Evolutionary conservation across 352 stramenopile species (phyloP).

Genomic region (Phytopythium mirpurense): DNA sequence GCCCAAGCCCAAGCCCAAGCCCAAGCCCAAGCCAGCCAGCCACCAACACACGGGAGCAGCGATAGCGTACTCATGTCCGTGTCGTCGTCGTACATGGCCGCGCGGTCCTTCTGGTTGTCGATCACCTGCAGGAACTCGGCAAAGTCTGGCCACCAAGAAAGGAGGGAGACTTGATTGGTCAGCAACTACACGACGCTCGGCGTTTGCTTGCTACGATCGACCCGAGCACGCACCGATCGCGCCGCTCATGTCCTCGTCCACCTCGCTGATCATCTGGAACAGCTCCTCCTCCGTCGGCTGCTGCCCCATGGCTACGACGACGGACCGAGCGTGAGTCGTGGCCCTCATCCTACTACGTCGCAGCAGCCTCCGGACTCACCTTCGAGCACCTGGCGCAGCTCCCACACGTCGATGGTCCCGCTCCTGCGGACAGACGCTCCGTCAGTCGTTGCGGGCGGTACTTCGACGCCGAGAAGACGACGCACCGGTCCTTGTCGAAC

Average conservation of each 20-base stretch:
- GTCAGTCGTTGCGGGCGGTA: too few relatives aligned
- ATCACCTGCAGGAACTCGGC: conserved; percentile 98
- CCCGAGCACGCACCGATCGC: conserved; percentile 70
- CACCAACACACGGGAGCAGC: too few relatives aligned
- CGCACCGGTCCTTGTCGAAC: conserved; percentile 94
- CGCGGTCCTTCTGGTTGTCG: conserved; percentile 96
- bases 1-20: too few relatives aligned
- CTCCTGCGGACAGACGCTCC: conserved; percentile 30
- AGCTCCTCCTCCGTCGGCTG: conserved; percentile 98
- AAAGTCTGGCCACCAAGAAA: conserved; percentile 79
- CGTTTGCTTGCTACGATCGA: background rate
- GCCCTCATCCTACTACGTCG: too few relatives aligned
- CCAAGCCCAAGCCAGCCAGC: too few relatives aligned
- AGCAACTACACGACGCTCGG: too few relatives aligned
- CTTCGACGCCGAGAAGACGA: background rate
- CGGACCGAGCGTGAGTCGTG: background rate
- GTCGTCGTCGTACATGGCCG: conserved; percentile 94
- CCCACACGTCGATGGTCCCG: conserved; percentile 96
- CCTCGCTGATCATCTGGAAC: conserved; percentile 95
- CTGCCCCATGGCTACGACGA: conserved; percentile 89
- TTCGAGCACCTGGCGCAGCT: conserved; percentile 91
- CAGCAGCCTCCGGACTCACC: too few relatives aligned
- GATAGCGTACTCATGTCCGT: conserved; percentile 93
- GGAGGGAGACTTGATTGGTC: too few relatives aligned
- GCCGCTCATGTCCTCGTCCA: conserved; percentile 91